Base-by-base conservation (phyloP, 805 yeast genomes). In the Priceomyces medius region DNA sequence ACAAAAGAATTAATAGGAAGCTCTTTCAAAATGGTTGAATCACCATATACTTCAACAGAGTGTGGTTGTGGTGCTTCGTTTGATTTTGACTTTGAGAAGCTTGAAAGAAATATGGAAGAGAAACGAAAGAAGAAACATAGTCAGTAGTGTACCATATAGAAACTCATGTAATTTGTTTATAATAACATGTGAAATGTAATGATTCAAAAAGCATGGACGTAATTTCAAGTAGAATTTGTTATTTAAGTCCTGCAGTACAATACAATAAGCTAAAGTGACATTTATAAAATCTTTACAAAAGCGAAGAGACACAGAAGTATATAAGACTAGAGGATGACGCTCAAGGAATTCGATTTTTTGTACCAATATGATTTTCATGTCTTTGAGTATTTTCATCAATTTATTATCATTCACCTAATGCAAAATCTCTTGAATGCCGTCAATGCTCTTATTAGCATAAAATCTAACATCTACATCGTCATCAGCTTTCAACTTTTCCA, bases 1-100 rank as follows among this genome's bases (percentile, higher is more conserved):
- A 81, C 91, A 0, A 86, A 88, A 10, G 99, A 93, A 58, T 74
- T 93, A 57, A 93, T 93, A 44, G 99, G 99, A 1, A 85, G 95
- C 36, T 89, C 88, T 58, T 93, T 93, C 66, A 90, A 89, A 58
- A 81, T 88, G 35, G 85, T 87, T n/a, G 86, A 85, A 49, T 85
- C 93, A 48, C 98, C 98, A 0, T 85, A 85, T 54, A 83, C 96
- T 18, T 83, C 71, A 4, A 65, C 73, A 4, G 62, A 68, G 3
- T 71, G 76, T 51, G 76, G 76, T 10, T 71, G 76, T 51, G 76
- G 76, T 0, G 62, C 74, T 16, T 68, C 74, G 2, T 71, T 71
- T 53, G 76, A 71, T 52, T 71, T 71, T 53, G 75, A 71, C 49
- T 70, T 71, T 38, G 75, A 69, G n/a, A 70, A 70, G 45, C 61